A percentile compares a stretch with the other conserved stretches of the same genome.
Conservation (phyloP, 176 grass and related monocot genomes). For the Musa acuminata region DNA sequence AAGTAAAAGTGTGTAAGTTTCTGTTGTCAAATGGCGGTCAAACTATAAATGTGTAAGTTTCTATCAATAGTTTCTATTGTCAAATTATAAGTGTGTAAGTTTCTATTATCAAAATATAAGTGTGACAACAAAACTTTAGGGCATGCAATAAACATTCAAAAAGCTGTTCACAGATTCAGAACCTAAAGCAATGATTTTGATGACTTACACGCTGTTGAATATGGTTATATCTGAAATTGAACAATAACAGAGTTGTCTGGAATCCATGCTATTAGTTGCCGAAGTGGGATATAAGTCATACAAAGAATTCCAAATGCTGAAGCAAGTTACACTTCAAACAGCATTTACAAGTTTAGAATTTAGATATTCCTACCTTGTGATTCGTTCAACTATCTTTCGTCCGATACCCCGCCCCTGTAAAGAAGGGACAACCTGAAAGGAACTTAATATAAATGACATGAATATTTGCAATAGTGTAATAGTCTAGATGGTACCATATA, state of each 20-base stretch:
- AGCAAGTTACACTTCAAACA: not conserved
- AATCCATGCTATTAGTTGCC: not conserved
- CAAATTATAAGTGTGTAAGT: not conserved
- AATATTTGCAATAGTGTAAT: constrained; percentile 15
- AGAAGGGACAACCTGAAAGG: constrained; percentile 75
- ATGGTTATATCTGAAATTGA: not conserved
- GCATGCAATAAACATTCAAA: not conserved
- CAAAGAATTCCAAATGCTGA: not conserved
- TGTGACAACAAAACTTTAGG: too few relatives aligned
- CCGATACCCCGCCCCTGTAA: constrained; percentile 77
- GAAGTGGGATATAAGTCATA: not conserved
- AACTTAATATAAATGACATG: constrained; percentile 48
- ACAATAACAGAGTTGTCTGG: not conserved
- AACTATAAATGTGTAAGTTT: too few relatives aligned
- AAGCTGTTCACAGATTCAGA: not conserved
- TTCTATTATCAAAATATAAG: not conserved
- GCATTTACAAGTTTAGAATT: not conserved
- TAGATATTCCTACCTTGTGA: constrained; percentile 41
- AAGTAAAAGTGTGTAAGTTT: not conserved
- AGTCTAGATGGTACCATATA: not conserved
- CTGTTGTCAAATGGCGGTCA: not conserved
- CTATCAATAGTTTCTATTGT: not conserved
- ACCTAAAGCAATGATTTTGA: not conserved
- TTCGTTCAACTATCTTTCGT: constrained; percentile 65
- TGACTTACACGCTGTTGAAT: not conserved